These are phyloP conservation scores for Suhomyces xylopsoci DNA, from an alignment of 805 yeast genomes.

Conservation along the genomic window DNA sequence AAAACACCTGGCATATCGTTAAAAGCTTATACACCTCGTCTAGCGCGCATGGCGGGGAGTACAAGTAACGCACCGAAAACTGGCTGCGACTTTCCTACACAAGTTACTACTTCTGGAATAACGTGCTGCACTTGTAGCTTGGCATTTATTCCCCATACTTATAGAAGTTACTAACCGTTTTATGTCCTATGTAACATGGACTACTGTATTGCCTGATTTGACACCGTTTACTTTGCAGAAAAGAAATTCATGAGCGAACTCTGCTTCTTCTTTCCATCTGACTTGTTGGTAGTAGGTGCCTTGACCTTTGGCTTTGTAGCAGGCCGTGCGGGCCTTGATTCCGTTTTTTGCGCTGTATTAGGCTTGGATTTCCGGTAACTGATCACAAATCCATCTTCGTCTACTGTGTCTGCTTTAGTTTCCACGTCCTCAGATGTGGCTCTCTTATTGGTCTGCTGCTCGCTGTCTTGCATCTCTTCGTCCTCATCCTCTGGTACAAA, in stretches of 20 bases:
- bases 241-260: constrained; percentile 49
- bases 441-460: not conserved
- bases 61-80: not conserved
- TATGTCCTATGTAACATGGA: not conserved
- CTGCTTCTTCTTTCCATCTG: constrained; percentile 32
- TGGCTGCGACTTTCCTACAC: not conserved
- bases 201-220: not conserved
- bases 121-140: not conserved
- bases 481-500: constrained; percentile 8
- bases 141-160: not conserved
- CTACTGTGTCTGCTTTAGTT: constrained; percentile 22
- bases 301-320: constrained; percentile 12
- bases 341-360: constrained; percentile 11
- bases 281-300: constrained; percentile 1
- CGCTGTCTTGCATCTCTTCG: constrained; percentile 9
- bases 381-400: constrained; percentile 52
- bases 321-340: constrained; percentile 9
- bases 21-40: not conserved
- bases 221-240: constrained; percentile 27
- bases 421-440: not conserved
- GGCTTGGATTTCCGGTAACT: constrained; percentile 28
- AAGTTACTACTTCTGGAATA: not conserved
- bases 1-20: no score
- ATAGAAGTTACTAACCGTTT: not conserved
- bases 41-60: not conserved